These are phyloP conservation scores for Castanopsis chinensis DNA, from an alignment of 306 rosid genomes.

Conservation along the genomic window DNA sequence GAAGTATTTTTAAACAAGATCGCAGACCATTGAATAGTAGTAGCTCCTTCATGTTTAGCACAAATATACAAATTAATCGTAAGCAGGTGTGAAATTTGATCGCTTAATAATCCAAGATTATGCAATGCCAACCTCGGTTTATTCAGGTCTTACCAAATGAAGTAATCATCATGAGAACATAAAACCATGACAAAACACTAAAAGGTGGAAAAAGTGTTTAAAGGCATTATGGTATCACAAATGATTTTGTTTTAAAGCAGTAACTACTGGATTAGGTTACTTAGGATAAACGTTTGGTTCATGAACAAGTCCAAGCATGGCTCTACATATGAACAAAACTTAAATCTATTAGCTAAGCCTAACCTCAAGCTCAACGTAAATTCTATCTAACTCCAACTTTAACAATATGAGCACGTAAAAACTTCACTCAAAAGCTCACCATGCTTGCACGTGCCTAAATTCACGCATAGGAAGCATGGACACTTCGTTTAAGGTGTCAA, in stretches of 20 bases:
- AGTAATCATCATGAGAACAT: not conserved
- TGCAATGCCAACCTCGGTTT: not conserved
- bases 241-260: not conserved
- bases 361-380: not conserved
- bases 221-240: not conserved
- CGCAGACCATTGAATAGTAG: not conserved
- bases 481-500: too few relatives aligned
- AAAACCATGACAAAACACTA: not conserved
- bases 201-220: not conserved
- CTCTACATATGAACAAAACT: not conserved
- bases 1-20: not conserved
- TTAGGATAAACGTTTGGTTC: not conserved
- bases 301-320: not conserved
- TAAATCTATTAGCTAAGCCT: not conserved
- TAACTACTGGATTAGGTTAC: not conserved
- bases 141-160: not conserved
- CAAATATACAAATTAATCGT: not conserved
- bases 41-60: not conserved
- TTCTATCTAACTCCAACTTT: too few relatives aligned
- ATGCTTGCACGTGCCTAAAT: too few relatives aligned
- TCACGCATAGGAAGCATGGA: too few relatives aligned
- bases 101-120: not conserved
- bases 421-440: too few relatives aligned
- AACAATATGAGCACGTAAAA: too few relatives aligned
- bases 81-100: not conserved